Base-by-base conservation (phyloP, 495 filamentous ascomycete genomes). In the Neurospora sublineolata region DNA sequence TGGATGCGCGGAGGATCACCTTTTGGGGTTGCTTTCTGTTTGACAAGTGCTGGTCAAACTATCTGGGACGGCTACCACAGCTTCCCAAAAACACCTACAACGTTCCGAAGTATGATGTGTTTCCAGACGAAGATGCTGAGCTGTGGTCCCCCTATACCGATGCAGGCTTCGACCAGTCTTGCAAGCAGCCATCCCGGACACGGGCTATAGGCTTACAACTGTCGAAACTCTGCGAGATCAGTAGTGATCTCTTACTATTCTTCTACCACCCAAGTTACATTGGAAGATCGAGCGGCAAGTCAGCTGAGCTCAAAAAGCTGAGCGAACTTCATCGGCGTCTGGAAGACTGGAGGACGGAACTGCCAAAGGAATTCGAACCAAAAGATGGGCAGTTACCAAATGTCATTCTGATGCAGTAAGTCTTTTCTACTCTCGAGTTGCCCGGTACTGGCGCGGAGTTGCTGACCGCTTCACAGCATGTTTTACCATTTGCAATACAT, bases 1-100 rank as follows among this genome's bases (percentile, higher is more conserved):
- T 93, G 44, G 95, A 99, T 82, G 94, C 93, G 10, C 85, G 95
- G 52, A 85, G 93, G 39, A 90, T 98, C 39, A 98, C 95, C 0
- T 97, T 97, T 75, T 99, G 95, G 95, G 95, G 95, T n/a, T 97
- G 94, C 78, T 98, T 95, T 81, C 82, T 97, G 33, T 97, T 99
- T 77, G 95, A 99, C 82, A 97, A 97, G 88, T 96, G 93, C 81
- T 98, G 96, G 96, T 97, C 93, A 36, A 98, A 97, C 80, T 99
- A 99, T 74, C 89, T 98, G 37, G 95, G 95, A 58, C 91, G 95
- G 42, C 86, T 97, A 73, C 95, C 95, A 14, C 96, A 98, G 77
- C 82, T 97, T 30, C 89, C 92, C 3, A 89, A 86, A 14, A 87
- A 87, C 37, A 92, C 90, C 37, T 89, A 93, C 69, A 96, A 89